Percentiles rank a stretch among this genome's conserved stretches.
Evolutionary conservation across 345 rosid species (phyloP).

Genomic region (Syzygium oleosum): DNA sequence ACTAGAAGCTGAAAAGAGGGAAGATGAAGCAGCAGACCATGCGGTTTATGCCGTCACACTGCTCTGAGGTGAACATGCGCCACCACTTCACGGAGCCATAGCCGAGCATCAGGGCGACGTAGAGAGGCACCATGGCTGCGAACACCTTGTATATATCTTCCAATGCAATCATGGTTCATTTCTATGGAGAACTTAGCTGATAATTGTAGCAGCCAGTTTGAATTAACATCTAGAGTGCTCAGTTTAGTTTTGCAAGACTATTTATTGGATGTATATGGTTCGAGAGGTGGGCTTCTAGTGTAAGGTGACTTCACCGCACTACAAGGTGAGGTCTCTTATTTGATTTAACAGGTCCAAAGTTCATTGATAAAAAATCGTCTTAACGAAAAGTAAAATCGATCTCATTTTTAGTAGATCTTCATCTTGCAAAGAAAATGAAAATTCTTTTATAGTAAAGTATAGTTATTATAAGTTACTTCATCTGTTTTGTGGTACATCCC

Average conservation of each 20-base stretch:
- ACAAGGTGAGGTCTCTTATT: not conserved
- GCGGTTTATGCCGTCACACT: conserved; percentile 71
- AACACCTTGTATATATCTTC: conserved; percentile 72
- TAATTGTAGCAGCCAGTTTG: not conserved
- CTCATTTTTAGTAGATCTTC: not conserved
- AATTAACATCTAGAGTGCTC: not conserved
- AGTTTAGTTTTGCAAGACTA: not conserved
- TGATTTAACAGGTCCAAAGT: not conserved
- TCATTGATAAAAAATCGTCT: not conserved
- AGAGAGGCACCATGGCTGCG: conserved; percentile 76
- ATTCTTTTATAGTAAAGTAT: not conserved
- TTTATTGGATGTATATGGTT: not conserved
- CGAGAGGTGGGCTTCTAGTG: not conserved
- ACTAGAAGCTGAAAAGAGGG: conserved; percentile 70
- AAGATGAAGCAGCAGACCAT: conserved; percentile 76
- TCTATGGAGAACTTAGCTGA: not conserved
- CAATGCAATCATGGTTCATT: conserved; percentile 49
- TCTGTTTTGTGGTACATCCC: no score
- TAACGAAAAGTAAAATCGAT: not conserved
- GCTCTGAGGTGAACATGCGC: conserved; percentile 59
- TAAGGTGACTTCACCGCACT: not conserved
- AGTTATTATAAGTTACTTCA: no score
- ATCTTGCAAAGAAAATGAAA: not conserved
- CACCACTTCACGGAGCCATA: conserved; percentile 93
- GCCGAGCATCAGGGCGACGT: conserved; percentile 63